Evolutionary conservation across 768 basidiomycete species (phyloP), one percentile per base, ranked within the genome.

Genomic region (Naganishia vaughanmartiniae): DNA sequence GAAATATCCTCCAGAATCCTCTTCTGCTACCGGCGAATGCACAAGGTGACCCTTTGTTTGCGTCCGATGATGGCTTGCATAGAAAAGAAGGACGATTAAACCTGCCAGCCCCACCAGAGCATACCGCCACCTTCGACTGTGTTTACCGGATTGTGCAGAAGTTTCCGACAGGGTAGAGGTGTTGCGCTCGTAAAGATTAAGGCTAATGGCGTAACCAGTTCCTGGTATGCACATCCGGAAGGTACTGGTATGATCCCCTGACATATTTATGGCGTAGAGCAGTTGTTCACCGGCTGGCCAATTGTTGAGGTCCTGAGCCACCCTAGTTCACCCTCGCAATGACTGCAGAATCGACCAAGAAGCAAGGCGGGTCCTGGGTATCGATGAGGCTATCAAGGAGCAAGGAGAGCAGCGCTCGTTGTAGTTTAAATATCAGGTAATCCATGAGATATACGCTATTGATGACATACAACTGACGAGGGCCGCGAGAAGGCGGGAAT

Each of bases 21-120:
- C 33, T 19, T 36, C 42, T 63, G 28, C 42, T 45, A 7, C 5
- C 24, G 21, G 39, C 14, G 60, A 1, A 4, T 30, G 57, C 11
- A n/a, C 6, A 15, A 21, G 39, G 57, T 15, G 34, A 34, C 15
- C 42, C 28, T 26, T 45, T 24, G 36, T 17, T 10, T 24, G 7
- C 11, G 11, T 28, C 21, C 6, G 60, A 46, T 4, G 36, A 34
- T 26, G 24, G 28, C 42, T 26, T 24, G 39, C 36, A 15, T n/a
- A 63, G n/a, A 45, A 26, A 4, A 39, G 36, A 15, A 63, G 10
- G 11, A 46, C 28, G 17, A 36, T 26, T 6, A 46, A 0, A 24
- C 60, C 60, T 11, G 26, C n/a, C n/a, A 63, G 26, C 6, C 60
- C 60, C 28, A 6, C 24, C 26, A 63, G 60, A 45, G 60, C 39